phyloP scores from a whole-genome alignment of 176 grass and related monocot genomes.

The Elymus sibiricus region DNA sequence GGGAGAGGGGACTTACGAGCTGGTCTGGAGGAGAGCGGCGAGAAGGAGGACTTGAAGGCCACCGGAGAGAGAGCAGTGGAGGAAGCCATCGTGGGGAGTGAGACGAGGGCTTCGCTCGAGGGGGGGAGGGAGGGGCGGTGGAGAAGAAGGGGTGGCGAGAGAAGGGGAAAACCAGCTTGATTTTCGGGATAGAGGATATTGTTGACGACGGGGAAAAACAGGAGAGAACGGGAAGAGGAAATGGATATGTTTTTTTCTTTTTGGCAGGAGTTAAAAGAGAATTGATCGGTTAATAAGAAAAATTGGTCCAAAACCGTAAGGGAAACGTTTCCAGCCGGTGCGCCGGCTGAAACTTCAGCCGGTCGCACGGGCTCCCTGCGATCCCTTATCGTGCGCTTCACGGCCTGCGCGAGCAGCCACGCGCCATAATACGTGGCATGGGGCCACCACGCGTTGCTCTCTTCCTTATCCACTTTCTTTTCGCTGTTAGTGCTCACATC shows the following conservation, averaged over 20 bases:
- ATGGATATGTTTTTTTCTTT: neutral
- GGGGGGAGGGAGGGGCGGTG: neutral
- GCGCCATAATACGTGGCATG: too few species aligned
- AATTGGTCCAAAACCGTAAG: too few species aligned
- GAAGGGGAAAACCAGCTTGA: neutral
- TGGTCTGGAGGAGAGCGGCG: conserved; percentile 23
- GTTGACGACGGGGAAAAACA: neutral
- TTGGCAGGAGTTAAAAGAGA: too few species aligned
- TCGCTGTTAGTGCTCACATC: too few species aligned
- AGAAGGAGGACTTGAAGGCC: conserved; percentile 37
- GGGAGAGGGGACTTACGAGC: conserved; percentile 20
- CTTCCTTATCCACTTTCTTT: too few species aligned
- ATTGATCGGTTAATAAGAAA: too few species aligned
- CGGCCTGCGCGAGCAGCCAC: too few species aligned
- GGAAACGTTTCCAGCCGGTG: too few species aligned
- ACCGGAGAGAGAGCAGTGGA: conserved; percentile 39
- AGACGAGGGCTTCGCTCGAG: neutral
- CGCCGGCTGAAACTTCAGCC: too few species aligned
- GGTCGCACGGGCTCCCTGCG: too few species aligned
- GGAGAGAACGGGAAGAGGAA: neutral
- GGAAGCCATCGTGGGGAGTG: conserved; percentile 18
- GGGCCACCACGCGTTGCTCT: too few species aligned
- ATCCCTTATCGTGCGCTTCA: too few species aligned
- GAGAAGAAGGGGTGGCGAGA: neutral
- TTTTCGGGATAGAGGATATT: conserved; percentile 37